Evolutionary conservation across 2,329 filamentous ascomycete genomes (phyloP), one percentile per base, ranked within the genome.

Genomic region (Calonectria crousiana): DNA sequence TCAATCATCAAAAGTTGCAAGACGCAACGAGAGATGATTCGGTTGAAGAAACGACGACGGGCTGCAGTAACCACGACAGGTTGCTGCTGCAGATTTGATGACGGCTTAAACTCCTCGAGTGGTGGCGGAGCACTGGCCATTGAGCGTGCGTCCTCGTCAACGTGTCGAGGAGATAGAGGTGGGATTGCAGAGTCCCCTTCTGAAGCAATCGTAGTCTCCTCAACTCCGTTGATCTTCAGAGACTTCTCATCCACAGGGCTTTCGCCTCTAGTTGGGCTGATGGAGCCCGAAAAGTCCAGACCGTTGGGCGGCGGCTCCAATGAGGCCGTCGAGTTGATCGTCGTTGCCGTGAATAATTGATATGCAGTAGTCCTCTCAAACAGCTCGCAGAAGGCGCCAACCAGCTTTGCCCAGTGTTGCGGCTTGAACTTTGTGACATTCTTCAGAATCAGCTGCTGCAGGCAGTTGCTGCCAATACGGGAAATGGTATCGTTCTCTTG

Each of bases 401-500:
- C 96, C 79, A 99, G 95, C 86, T 98, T 95, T 53, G 92, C 90
- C 97, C 97, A 99, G 84, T 99, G 96, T 69, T 93, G 91, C 1
- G 92, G 89, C 28, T 90, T 92, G 85, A 99, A 98, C 83, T 98
- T 98, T 75, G 92, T 92, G 13, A 99, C 97, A 79, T 99, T 99
- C 83, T 98, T 96, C 53, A 99, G 85, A 73, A 99, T 98, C 56
- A 99, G 88, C 83, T 98, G 96, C 83, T 99, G 97, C 68, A 99
- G 86, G 83, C 97, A 99, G 83, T 99, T 99, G 87, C 96, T 98
- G 67, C 97, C 97, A 80, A 99, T 99, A 30, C 97, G 92, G 3
- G 97, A 97, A 77, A 99, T 96, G 0, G 97, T 99, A 82, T 99
- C 97, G 80, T 99, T 99, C 83, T 99, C 97, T 84, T 99, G 97